Evolutionary conservation across 306 rosid genomes (phyloP), one percentile per base, ranked within the genome.

Genomic region (Acacia melanoxylon): DNA sequence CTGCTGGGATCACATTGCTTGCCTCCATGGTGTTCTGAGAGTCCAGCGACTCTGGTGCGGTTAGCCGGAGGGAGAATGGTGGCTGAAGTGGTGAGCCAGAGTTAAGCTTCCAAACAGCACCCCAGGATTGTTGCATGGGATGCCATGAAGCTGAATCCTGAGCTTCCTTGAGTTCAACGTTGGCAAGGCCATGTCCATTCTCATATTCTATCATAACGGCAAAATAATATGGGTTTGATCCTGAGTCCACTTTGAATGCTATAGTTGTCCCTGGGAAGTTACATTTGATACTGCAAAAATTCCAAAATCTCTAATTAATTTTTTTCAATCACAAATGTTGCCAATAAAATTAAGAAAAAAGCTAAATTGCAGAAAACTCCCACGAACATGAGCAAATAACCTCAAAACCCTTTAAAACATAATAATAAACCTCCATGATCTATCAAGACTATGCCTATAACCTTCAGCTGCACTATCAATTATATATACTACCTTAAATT

Each of bases 41-140:
- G 11, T 69, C 33, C 20, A 77, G 79, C 15, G 92, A 85, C 13
- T 70, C 35, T 10, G 81, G 82, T 15, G 92, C 46, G 4, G 91
- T 89, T 13, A 93, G 82, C 42, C 86, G 85, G 48, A 93, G 61
- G 5, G 95, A 93, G 81, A 93, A 87, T 0, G 97, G 97, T 14
- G 90, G 89, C 31, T 27, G 27, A 1, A 93, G 46, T 10, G 87
- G 40, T 20, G 89, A 54, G 24, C 89, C 92, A 4, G 74, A 17
- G 52, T 89, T 74, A 29, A 82, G 82, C n/a, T 88, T 89, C 97
- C 97, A 93, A 59, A 88, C 87, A 2, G 95, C 95, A 29, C 97
- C 95, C 94, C 97, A 91, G 5, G 95, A 91, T 35, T 85, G 86
- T 40, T 81, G 76, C 97, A 93, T 91, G 31, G 88, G 61, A 61